These are phyloP conservation scores for Corylus avellana DNA, from an alignment of 306 rosid genomes.

Conservation along the genomic window DNA sequence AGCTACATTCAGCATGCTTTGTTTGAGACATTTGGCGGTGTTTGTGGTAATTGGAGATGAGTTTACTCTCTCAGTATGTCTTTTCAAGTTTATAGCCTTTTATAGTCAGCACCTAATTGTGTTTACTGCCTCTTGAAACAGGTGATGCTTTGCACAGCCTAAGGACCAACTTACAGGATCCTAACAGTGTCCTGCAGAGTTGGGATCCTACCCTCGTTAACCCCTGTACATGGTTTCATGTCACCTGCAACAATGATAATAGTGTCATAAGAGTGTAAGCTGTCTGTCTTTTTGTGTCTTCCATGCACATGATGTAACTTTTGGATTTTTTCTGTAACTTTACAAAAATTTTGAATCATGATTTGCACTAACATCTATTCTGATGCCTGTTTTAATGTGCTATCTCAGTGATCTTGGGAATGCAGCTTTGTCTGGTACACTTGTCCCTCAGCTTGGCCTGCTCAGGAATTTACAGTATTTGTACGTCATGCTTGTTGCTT, in stretches of 20 bases:
- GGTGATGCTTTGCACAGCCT: slow-evolving; percentile 97
- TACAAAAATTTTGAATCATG: not conserved
- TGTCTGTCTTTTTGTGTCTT: slow-evolving; percentile 27
- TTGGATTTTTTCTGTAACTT: not conserved
- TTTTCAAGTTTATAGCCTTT: slow-evolving; percentile 10
- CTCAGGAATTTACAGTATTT: slow-evolving; percentile 94
- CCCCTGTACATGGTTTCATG: slow-evolving; percentile 99
- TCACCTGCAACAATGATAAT: slow-evolving; percentile 96
- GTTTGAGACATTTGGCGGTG: slow-evolving; percentile 5
- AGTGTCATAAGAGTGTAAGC: slow-evolving; percentile 97
- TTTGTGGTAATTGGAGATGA: slow-evolving; percentile 5
- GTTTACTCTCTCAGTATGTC: slow-evolving; percentile 8
- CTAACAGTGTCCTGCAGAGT: slow-evolving; percentile 94
- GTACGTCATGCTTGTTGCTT: slow-evolving; percentile 52
- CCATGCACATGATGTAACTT: slow-evolving; percentile 12
- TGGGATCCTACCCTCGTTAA: slow-evolving; percentile 99
- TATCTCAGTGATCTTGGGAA: slow-evolving; percentile 88
- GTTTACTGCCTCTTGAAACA: slow-evolving; percentile 40
- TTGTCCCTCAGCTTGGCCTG: slow-evolving; percentile 94
- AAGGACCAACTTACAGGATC: slow-evolving; percentile 84
- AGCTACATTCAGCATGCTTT: slow-evolving; percentile 13
- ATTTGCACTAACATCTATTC: slow-evolving; percentile 17
- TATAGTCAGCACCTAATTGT: slow-evolving; percentile 19
- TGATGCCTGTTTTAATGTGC: slow-evolving; percentile 27
- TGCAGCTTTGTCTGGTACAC: slow-evolving; percentile 94